Conservation (phyloP, 768 basidiomycete species). For the Trametopsis cervina region DNA sequence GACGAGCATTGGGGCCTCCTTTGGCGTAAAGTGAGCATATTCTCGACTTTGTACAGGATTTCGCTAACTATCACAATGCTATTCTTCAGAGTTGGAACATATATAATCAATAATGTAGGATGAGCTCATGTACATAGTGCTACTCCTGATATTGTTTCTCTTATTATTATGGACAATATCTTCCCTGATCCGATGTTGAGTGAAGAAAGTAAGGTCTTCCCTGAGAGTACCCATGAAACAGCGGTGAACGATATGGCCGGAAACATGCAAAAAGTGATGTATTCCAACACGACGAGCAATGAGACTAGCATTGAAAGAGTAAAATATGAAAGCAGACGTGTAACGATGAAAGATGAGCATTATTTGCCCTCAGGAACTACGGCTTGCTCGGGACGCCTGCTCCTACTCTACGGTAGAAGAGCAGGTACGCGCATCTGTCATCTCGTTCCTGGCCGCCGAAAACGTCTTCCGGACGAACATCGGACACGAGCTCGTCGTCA, state of each 20-base stretch:
- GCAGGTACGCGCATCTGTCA: slow-evolving; percentile 78
- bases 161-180: slow-evolving; percentile 10
- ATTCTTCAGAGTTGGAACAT: slow-evolving; percentile 29
- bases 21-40: slow-evolving; percentile 59
- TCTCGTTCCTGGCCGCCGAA: slow-evolving; percentile 44
- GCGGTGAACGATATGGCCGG: no score
- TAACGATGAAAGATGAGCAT: not conserved
- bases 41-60: not conserved
- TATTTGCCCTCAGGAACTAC: slow-evolving; percentile 8
- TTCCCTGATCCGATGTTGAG: no score
- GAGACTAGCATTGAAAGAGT: not conserved
- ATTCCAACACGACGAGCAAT: not conserved
- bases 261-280: not conserved
- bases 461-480: slow-evolving; percentile 68
- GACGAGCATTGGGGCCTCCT: slow-evolving; percentile 68
- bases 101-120: slow-evolving; percentile 20
- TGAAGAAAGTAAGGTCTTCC: no score
- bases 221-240: no score
- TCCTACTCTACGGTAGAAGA: slow-evolving; percentile 72
- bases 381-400: slow-evolving; percentile 12
- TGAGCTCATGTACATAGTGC: slow-evolving; percentile 6
- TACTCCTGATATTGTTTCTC: not conserved
- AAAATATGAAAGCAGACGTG: no score
- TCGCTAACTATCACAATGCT: slow-evolving; percentile 1
- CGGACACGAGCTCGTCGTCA: slow-evolving; percentile 85